Percentiles rank a stretch among this genome's conserved stretches.
Conservation (phyloP, 495 filamentous ascomycete genomes). For the Penicillium riverlandense region DNA sequence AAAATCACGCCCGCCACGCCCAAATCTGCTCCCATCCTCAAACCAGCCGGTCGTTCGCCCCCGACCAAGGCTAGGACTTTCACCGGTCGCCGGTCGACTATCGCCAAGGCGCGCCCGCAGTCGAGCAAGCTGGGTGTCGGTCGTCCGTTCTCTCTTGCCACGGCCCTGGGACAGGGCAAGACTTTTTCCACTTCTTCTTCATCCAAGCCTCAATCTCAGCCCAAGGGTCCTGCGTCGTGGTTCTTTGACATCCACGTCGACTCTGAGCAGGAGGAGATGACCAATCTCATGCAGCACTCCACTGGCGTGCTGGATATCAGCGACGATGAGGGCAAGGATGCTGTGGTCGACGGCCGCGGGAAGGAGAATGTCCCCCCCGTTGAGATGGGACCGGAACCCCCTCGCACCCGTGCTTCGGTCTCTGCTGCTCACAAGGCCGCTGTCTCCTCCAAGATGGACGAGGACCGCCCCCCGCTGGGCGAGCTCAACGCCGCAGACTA, state of each 20-base stretch:
- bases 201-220: conserved; percentile 11
- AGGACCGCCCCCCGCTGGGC: conserved; percentile 58
- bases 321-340: conserved; percentile 42
- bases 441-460: conserved; percentile 32
- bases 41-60: conserved; percentile 36
- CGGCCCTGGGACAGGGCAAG: conserved; percentile 51
- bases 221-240: conserved; percentile 60
- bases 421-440: conserved; percentile 18
- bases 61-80: conserved; percentile 27
- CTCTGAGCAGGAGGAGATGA: conserved; percentile 76
- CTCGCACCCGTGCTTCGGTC: conserved; percentile 16
- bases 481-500: conserved; percentile 68
- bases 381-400: conserved; percentile 27
- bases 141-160: conserved; percentile 69
- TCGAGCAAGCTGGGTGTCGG: conserved; percentile 29
- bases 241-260: conserved; percentile 95
- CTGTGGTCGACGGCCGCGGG: conserved; percentile 47
- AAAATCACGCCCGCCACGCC: conserved; percentile 31
- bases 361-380: conserved; percentile 83
- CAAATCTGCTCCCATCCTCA: conserved; percentile 25
- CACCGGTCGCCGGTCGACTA: conserved; percentile 28
- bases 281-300: conserved; percentile 85
- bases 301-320: conserved; percentile 79
- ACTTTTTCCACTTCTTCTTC: not conserved
- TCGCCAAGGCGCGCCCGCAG: conserved; percentile 45